Percentiles rank a stretch among this genome's conserved stretches.
Conservation (phyloP, 768 basidiomycete species). For the Tylopilus rubrobrunneus region DNA sequence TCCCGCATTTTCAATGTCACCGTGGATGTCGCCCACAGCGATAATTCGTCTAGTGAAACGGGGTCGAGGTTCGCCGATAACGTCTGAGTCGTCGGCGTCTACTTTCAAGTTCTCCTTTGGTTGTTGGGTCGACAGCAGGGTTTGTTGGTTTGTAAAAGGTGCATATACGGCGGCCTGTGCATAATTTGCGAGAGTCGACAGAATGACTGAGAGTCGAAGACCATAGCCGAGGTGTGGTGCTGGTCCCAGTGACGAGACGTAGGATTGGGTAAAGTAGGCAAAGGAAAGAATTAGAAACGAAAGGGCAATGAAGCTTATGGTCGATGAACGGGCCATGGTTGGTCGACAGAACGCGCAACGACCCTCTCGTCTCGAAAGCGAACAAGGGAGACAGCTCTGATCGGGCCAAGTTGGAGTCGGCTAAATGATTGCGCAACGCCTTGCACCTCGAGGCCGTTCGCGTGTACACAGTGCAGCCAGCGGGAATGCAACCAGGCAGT, state of each 20-base stretch:
- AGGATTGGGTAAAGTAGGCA: slow-evolving; percentile 29
- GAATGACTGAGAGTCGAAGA: slow-evolving; percentile 14
- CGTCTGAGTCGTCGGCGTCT: slow-evolving; percentile 9
- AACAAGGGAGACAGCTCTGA: slow-evolving; percentile 1
- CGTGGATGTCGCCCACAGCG: slow-evolving; percentile 91
- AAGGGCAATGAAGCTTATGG: slow-evolving; percentile 17
- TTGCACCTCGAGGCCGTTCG: slow-evolving; percentile 23
- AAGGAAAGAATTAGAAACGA: slow-evolving; percentile 29
- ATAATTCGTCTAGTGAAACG: slow-evolving; percentile 54
- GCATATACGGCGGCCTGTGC: slow-evolving; percentile 20
- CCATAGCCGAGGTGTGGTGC: slow-evolving; percentile 30
- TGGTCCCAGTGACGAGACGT: slow-evolving; percentile 29
- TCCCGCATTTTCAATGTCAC: slow-evolving; percentile 77
- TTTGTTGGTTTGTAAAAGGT: slow-evolving; percentile 21
- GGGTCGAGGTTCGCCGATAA: slow-evolving; percentile 24
- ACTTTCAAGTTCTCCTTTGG: neutral
- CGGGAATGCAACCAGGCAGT: slow-evolving; percentile 19
- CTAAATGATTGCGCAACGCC: slow-evolving; percentile 19
- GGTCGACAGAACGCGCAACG: neutral
- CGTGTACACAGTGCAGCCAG: slow-evolving; percentile 21
- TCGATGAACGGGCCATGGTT: slow-evolving; percentile 24
- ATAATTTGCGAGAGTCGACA: slow-evolving; percentile 26
- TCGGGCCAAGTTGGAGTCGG: slow-evolving; percentile 13
- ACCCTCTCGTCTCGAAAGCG: slow-evolving; percentile 4
- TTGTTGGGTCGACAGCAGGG: slow-evolving; percentile 6